phyloP scores from a whole-genome alignment of 495 filamentous ascomycete genomes.

The Lepidopterella palustris region DNA sequence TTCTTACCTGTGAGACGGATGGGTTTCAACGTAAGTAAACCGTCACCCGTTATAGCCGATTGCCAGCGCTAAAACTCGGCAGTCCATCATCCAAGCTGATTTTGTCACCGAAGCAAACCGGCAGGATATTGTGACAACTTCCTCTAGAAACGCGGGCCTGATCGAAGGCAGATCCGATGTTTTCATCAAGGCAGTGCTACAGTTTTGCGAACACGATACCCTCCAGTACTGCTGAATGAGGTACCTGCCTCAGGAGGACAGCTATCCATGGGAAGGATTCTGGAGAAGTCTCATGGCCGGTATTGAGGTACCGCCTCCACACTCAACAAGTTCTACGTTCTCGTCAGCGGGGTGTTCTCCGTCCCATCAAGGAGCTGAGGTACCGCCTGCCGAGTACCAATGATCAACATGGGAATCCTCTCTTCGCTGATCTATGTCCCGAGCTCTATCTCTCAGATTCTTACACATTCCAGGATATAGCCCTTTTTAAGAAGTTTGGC shows the following conservation, averaged over 20 bases:
- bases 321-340: neutral
- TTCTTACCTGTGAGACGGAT: constrained; percentile 35
- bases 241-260: constrained; percentile 26
- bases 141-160: constrained; percentile 29
- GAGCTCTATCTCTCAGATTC: neutral
- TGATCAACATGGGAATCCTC: neutral
- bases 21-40: neutral
- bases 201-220: constrained; percentile 26
- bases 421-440: neutral
- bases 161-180: constrained; percentile 26
- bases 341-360: neutral
- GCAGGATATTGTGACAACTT: constrained; percentile 33
- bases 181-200: constrained; percentile 28
- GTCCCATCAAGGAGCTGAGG: neutral
- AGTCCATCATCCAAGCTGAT: constrained; percentile 47
- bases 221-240: constrained; percentile 32
- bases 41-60: too few relatives aligned
- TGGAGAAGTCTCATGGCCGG: neutral
- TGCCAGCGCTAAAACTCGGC: too few relatives aligned
- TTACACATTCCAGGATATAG: neutral
- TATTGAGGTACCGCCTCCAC: neutral
- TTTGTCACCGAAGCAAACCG: constrained; percentile 43
- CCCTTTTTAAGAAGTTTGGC: neutral
- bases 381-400: neutral
- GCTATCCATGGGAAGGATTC: neutral